Base-by-base conservation (phyloP, 2,329 filamentous ascomycete species). In the Penicillium sp. region DNA sequence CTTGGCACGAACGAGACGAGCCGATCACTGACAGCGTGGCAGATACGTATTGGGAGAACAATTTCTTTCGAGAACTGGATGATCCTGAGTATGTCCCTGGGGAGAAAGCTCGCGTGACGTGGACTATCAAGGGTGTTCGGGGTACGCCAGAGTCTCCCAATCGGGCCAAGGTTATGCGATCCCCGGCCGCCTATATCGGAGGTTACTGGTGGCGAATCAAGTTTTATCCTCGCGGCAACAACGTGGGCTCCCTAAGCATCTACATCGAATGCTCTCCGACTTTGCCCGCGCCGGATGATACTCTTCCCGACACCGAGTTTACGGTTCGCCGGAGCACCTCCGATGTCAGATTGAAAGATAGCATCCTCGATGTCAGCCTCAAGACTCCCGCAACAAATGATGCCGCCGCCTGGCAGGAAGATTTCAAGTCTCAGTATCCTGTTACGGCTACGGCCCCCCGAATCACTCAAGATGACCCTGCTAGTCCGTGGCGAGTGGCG, bases 121-220 rank as follows among this genome's bases (percentile, higher is more conserved):
- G 84, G 84, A 72, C 74, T 43, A 74, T 86, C 41, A 77, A 81
- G 29, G 74, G 77, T 38, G 81, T 84, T 61, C 81, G 85, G 54
- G 84, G 84, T 45, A 85, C 82, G 12, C 79, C 76, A 46, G 81
- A 85, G 45, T 77, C 78, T 3, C 83, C 83, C 2, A 85, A 85
- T 62, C 77, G 77, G 39, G 77, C 80, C 34, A 74, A 78, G 38
- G 73, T 85, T 57, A 83, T 85, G 78, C 79, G 78, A 28, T 86
- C 84, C 6, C 80, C 77, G 0, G 65, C 76, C 6, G 79, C 82
- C 10, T 77, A 70, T 24, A 73, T 86, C 51, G 84, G 81, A 18
- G 83, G 81, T 18, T 79, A 81, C 55, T 83, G 85, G 64, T 86
- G 83, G 83, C 82, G 80, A 50, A 81, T 86, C 72, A 86, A 86